Base-by-base conservation (phyloP, 768 basidiomycete genomes). In the Strobilomyces confusus region DNA sequence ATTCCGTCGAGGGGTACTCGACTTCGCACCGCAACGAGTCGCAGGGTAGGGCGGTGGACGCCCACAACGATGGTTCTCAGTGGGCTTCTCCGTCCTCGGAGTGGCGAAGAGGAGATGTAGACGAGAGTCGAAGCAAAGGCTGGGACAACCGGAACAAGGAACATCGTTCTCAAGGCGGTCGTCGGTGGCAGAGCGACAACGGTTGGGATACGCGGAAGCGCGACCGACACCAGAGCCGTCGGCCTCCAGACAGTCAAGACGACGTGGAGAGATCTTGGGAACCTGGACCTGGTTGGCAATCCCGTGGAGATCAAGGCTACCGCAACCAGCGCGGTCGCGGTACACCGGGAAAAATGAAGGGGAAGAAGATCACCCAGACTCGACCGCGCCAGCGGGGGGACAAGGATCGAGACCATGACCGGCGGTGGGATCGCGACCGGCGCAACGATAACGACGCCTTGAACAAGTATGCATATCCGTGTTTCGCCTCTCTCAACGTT, bases 241-340 rank as follows among this genome's bases (percentile, higher is more conserved):
- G 54, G 59, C 74, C 54, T 58, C 61, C 63, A 43, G 59, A 67
- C n/a, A 57, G 43, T 5, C 65, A 62, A 59, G 64, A 66, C 13
- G 66, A 67, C 2, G 56, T 79, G 63, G 81, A 85, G 48, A 80
- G 87, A 46, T 72, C 81, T 52, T 89, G 87, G 87, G 85, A 87
- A 58, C 86, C 87, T 52, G 84, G 83, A 34, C 79, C 83, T 23
- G 76, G 79, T 6, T 89, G 87, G 87, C 78, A 83, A 54, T 66
- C 79, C 47, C 75, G 64, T 34, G 59, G 76, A 34, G 71, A 68
- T 23, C 73, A 72, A 20, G 58, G 63, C 26, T 69, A 80, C 49
- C 75, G 77, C 45, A 66, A 55, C 52, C 69, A 69, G 23, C 69
- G 68, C 22, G 58, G 61, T 34, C 73, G 73, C 48, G 73, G 76